Evolutionary conservation across 257 asterid genomes (phyloP), one percentile per base, ranked within the genome.

Genomic region (Ilex aquifolium): DNA sequence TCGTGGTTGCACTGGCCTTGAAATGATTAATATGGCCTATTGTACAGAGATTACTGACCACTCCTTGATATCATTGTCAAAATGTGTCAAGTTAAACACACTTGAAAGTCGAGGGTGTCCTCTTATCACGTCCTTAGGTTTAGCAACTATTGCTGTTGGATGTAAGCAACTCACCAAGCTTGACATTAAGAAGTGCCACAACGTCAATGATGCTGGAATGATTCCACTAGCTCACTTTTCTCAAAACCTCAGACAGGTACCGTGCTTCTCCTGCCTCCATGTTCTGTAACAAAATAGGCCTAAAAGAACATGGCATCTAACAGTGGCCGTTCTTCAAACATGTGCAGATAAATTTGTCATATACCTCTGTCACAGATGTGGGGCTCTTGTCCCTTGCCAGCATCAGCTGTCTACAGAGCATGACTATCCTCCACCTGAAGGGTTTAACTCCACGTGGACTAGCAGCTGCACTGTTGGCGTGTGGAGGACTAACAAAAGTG

Each of bases 81-180:
- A 85, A 67, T 91, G 98, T 72, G 71, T 67, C 2, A 83, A 79
- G 78, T 53, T 91, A 65, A 83, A 76, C 65, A 79, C 91, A 14
- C 68, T 91, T 40, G 98, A 91, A 80, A 78, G 65, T 63, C 84
- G 98, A 66, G 95, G 95, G 30, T 91, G 96, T 67, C 84, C 88
- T 59, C 83, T 79, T 57, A 62, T 91, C 62, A 86, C 95, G 32
- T 74, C 95, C 16, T 71, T 56, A n/a, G 98, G 98, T 46, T 71
- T 88, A 65, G 78, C 86, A 27, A 88, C 95, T 50, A 52, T 91
- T 60, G 84, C 95, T 7, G 76, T 71, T 67, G 93, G 95, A 59
- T 88, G 98, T 73, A 85, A 70, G 79, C 90, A 76, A 57, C 88
- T 91, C 12, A 66, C 76, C 56, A 83, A 73, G 73, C 71, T 91